Base-by-base conservation (phyloP, 2,329 filamentous ascomycete genomes). In the Trichoderma sp. region DNA sequence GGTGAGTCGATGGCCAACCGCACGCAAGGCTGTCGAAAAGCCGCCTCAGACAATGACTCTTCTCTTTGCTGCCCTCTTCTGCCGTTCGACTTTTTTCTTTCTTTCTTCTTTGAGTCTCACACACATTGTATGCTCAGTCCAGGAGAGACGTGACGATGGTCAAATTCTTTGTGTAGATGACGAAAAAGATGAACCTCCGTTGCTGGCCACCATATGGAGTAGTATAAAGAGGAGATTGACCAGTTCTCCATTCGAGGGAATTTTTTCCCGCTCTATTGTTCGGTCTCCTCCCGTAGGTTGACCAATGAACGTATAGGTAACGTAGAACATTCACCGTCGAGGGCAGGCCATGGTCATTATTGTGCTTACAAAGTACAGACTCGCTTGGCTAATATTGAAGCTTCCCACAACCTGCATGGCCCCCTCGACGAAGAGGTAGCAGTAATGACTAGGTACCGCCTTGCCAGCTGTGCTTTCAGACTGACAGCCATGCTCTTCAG, bases 231-330 rank as follows among this genome's bases (percentile, higher is more conserved):
- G 31, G 63, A 65, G 55, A 49, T 21, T 67, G 29, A 21, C 21
- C 24, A 52, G 37, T 58, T 59, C 63, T 67, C 63, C 63, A 47
- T 67, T 43, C 40, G 53, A 58, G 55, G 29, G 63, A 58, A 67
- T 58, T 67, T 66, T 35, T 49, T 27, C 16, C 27, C 53, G 40
- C 43, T 49, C 55, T 58, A 33, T 16, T 59, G 29, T 31, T 59
- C 63, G 40, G 52, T 19, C 55, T 59, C 55, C 63, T 58, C 62
- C 52, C 52, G 7, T 47, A 21, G 35, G 16, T 67, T 67, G 63
- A 67, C 63, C 63, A 67, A 67, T 67, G 63, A 67, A 67, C 55
- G 63, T 16, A 59, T 67, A 58, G 63, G 63, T 59, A 58, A 59
- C 40, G 55, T 56, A 52, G 55, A 67, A 33, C 31, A 49, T 52